Conservation (phyloP, 164 flowering plant species). For the Warburgia ugandensis region DNA sequence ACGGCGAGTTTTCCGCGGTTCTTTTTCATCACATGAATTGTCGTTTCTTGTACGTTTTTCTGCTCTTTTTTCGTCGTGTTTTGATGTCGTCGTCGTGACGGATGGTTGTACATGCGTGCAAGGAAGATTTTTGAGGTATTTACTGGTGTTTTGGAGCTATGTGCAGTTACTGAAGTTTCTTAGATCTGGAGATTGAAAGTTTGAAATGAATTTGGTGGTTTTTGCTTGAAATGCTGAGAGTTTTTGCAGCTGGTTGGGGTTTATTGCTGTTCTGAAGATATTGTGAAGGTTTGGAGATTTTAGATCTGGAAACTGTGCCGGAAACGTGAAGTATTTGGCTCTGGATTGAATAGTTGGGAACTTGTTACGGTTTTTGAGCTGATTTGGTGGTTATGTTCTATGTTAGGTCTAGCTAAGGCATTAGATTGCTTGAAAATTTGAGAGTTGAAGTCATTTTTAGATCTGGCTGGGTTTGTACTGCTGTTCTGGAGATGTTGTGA, state of each 20-base stretch:
- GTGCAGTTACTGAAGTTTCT: background rate
- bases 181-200: background rate
- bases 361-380: too few relatives aligned
- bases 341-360: background rate
- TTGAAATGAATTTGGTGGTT: background rate
- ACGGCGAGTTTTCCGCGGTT: too few relatives aligned
- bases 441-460: too few relatives aligned
- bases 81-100: background rate
- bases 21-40: conserved; percentile 6
- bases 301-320: background rate
- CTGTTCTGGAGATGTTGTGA: too few relatives aligned
- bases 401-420: too few relatives aligned
- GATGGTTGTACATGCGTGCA: too few relatives aligned
- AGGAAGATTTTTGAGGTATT: too few relatives aligned
- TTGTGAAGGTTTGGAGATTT: background rate
- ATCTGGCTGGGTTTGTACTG: too few relatives aligned
- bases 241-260: background rate
- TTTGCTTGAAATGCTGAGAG: background rate
- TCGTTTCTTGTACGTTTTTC: background rate
- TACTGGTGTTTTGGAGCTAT: too few relatives aligned
- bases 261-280: background rate
- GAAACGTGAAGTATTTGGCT: conserved; percentile 6
- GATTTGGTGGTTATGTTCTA: too few relatives aligned
- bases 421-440: too few relatives aligned
- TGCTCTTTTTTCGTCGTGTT: background rate